Evolutionary conservation across 495 filamentous ascomycete species (phyloP), one percentile per base, ranked within the genome.

Genomic region (Hamigera avellanea): DNA sequence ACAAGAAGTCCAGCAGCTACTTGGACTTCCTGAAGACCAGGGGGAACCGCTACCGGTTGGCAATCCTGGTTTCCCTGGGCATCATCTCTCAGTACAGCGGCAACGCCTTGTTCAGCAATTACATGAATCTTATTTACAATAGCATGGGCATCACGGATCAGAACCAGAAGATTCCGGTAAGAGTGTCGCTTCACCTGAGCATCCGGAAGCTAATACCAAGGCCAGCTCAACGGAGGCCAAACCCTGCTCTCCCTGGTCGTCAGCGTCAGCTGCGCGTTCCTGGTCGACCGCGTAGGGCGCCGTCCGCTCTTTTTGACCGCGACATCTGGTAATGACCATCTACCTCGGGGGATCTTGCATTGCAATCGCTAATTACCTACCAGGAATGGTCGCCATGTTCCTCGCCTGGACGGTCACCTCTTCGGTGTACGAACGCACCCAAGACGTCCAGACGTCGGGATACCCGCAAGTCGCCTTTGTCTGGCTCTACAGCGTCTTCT

Each of bases 51-150:
- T 75, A 78, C 48, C 67, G 77, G 17, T 49, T 80, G 10, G 39
- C 48, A 19, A 42, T 81, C 14, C 61, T 76, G 29, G 48, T 76
- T 21, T 73, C 69, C 10, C 56, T 79, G 19, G 77, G 76, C 43
- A 70, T 49, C 28, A 49, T 49, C 27, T 75, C 70, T 2, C 77
- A 81, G 57, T 81, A 73, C 64, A 70, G 66, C 35, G 77, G 77
- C 30, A 81, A 80, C 44, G 75, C 67, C 38, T 63, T 81, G 32
- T 70, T 80, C 49, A 74, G 66, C 37, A 76, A 78, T 60, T 80
- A 76, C 42, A 52, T 69, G 29, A 59, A 43, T 41, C 50, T 54
- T 38, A 62, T 79, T 33, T 73, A 76, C 50, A 57, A 69, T 33
- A 64, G 59, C 17, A 72, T 73, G 42, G 75, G 76, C 33, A 54